phyloP scores from a whole-genome alignment of 768 basidiomycete genomes.

The Suillus weaverae region DNA sequence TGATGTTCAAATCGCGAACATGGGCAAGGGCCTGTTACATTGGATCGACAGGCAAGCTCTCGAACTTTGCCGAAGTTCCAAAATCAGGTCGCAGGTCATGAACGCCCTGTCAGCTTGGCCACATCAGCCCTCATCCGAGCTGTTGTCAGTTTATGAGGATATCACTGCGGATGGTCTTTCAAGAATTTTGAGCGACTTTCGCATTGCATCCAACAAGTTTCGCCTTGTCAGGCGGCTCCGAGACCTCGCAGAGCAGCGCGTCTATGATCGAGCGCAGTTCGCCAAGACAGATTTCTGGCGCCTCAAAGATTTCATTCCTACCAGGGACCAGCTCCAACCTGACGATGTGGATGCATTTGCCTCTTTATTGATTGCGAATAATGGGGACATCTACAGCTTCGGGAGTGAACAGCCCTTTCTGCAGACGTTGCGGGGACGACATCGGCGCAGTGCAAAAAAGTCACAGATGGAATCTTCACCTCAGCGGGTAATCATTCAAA shows the following conservation, averaged over 20 bases:
- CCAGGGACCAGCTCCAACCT: conserved; percentile 49
- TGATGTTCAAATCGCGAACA: conserved; percentile 27
- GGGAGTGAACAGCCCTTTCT: conserved; percentile 47
- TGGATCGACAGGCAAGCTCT: conserved; percentile 66
- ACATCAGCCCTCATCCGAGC: conserved; percentile 48
- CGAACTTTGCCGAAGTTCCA: conserved; percentile 39
- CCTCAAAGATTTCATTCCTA: conserved; percentile 75
- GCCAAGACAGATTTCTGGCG: conserved; percentile 75
- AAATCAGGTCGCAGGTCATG: conserved; percentile 43
- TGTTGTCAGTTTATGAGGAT: conserved; percentile 46
- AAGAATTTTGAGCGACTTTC: conserved; percentile 54
- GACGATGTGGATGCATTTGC: conserved; percentile 76
- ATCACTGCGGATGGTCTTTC: conserved; percentile 51
- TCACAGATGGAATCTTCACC: conserved; percentile 30
- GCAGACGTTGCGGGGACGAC: conserved; percentile 44
- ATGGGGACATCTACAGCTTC: conserved; percentile 64
- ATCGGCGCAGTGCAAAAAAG: conserved; percentile 14
- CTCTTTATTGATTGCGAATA: conserved; percentile 55
- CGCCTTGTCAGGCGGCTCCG: conserved; percentile 67
- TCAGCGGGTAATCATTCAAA: conserved; percentile 51
- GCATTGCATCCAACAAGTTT: conserved; percentile 75
- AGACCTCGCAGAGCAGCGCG: conserved; percentile 41
- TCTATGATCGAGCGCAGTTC: conserved; percentile 48
- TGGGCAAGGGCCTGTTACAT: conserved; percentile 49
- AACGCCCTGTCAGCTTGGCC: conserved; percentile 79